These are phyloP conservation scores for Zygosaccharomyces lentus DNA, from an alignment of 805 yeast genomes.

Conservation along the genomic window DNA sequence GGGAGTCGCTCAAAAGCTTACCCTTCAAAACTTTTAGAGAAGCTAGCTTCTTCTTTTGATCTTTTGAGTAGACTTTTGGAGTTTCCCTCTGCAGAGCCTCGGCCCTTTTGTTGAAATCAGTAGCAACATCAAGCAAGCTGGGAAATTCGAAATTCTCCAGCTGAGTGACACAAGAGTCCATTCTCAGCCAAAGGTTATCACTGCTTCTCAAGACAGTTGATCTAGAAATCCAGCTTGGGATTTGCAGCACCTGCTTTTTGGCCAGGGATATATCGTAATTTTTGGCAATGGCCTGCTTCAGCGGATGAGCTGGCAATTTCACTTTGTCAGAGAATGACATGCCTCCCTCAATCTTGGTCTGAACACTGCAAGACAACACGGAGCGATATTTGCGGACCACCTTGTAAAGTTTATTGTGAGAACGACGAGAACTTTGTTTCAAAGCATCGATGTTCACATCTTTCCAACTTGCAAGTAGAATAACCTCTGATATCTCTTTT, in stretches of 20 bases:
- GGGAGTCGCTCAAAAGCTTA: conserved; percentile 67
- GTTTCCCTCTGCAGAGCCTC: conserved; percentile 69
- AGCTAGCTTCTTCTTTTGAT: conserved; percentile 64
- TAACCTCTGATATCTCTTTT: conserved; percentile 79
- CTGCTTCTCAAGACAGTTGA: conserved; percentile 53
- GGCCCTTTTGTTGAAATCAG: conserved; percentile 51
- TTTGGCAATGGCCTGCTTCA: conserved; percentile 10
- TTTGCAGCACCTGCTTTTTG: conserved; percentile 29
- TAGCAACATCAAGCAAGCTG: conserved; percentile 50
- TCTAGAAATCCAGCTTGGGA: conserved; percentile 52
- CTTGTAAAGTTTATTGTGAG: conserved; percentile 82
- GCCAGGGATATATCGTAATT: conserved; percentile 13
- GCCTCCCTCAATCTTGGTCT: conserved; percentile 58
- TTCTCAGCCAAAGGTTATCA: conserved; percentile 47
- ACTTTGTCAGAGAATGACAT: conserved; percentile 18
- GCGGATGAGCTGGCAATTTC: conserved; percentile 1
- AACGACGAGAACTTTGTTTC: conserved; percentile 86
- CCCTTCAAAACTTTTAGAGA: conserved; percentile 78
- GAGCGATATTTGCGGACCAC: conserved; percentile 76
- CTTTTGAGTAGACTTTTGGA: conserved; percentile 65
- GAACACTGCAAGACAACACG: conserved; percentile 49
- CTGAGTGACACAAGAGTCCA: conserved; percentile 45
- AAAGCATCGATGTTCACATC: conserved; percentile 92
- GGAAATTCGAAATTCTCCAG: conserved; percentile 40
- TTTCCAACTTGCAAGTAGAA: conserved; percentile 91